These are phyloP conservation scores for Penicillium parvum DNA, from an alignment of 495 filamentous ascomycete species.

Conservation along the genomic window DNA sequence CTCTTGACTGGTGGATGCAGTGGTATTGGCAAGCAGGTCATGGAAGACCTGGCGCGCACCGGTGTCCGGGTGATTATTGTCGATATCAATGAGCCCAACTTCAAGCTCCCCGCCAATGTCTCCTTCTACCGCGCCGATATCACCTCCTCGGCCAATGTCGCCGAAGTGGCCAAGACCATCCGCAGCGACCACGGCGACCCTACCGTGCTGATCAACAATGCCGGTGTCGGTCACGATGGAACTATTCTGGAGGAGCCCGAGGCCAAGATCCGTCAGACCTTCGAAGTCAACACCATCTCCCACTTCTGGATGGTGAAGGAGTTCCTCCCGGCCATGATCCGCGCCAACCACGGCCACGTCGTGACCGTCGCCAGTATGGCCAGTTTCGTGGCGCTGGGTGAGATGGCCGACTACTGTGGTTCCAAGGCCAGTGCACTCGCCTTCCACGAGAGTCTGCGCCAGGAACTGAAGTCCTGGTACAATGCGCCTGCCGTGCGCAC, in stretches of 20 bases:
- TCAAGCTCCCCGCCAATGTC: slow-evolving; percentile 35
- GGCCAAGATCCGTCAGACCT: slow-evolving; percentile 44
- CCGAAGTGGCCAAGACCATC: slow-evolving; percentile 40
- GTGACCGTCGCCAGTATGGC: slow-evolving; percentile 54
- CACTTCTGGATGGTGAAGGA: slow-evolving; percentile 56
- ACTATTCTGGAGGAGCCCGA: slow-evolving; percentile 47
- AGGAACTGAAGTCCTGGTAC: slow-evolving; percentile 42
- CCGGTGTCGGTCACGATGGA: slow-evolving; percentile 46
- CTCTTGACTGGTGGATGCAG: slow-evolving; percentile 55
- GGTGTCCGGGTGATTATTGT: slow-evolving; percentile 50
- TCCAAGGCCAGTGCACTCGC: slow-evolving; percentile 55
- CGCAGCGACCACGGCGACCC: slow-evolving; percentile 45
- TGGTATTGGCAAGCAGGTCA: slow-evolving; percentile 52
- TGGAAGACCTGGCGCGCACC: slow-evolving; percentile 40
- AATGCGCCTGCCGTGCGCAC: slow-evolving; percentile 42
- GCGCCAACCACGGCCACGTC: slow-evolving; percentile 56
- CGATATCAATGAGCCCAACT: slow-evolving; percentile 41
- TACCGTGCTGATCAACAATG: slow-evolving; percentile 59
- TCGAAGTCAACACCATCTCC: slow-evolving; percentile 57
- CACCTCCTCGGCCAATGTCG: slow-evolving; percentile 44
- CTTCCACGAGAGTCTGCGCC: slow-evolving; percentile 48
- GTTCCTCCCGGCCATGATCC: slow-evolving; percentile 59
- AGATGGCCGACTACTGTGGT: slow-evolving; percentile 51
- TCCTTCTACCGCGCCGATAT: slow-evolving; percentile 50
- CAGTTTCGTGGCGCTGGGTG: slow-evolving; percentile 45